Base-by-base conservation (phyloP, 345 rosid species). In the Psidium friedrichsthalianum region DNA sequence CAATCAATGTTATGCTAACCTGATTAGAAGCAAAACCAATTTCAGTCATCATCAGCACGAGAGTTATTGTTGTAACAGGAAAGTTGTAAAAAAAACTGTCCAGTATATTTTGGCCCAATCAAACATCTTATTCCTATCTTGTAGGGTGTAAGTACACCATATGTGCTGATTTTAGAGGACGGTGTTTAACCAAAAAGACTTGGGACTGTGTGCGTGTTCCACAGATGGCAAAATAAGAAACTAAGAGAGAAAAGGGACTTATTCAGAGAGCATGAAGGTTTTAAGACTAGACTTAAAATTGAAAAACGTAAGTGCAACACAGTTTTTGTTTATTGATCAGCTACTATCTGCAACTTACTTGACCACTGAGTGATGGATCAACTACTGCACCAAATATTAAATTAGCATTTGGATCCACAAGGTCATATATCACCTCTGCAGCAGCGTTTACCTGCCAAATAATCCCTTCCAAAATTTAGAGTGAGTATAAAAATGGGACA, bases 401-500 rank as follows among this genome's bases (percentile, higher is more conserved):
- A 93, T 95, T 97, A 29, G 99, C 98, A 57, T 95, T 91, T 85
- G 98, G 98, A 92, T 97, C 98, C 49, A 97, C 99, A 76, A 97
- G 96, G 84, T 95, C 99, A 87, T 95, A 94, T 85, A 95, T 97
- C 83, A 97, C 98, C 89, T 95, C 98, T 3, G 98, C 98, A 21
- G 98, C 99, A 85, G 98, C 96, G 89, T 95, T 96, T 64, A 95
- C 98, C 99, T 97, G 89, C 47, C 44, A 82, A 6, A 56, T 13
- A 82, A 32, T 51, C 24, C 83, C 56, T 32, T 27, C 56, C 54
- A 80, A 51, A 24, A 80, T 51, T 44, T 80, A 42, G 53, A 80
- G 20, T 20, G 1, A 22, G 53, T 29, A 32, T 80, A n/a, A 80
- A 3, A 52, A 82, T 49, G 15, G 56, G 40, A 13, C 83, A 21